phyloP scores from a whole-genome alignment of 192 early-diverging fungal genomes.

The Jimgerdemannia flammicorona region DNA sequence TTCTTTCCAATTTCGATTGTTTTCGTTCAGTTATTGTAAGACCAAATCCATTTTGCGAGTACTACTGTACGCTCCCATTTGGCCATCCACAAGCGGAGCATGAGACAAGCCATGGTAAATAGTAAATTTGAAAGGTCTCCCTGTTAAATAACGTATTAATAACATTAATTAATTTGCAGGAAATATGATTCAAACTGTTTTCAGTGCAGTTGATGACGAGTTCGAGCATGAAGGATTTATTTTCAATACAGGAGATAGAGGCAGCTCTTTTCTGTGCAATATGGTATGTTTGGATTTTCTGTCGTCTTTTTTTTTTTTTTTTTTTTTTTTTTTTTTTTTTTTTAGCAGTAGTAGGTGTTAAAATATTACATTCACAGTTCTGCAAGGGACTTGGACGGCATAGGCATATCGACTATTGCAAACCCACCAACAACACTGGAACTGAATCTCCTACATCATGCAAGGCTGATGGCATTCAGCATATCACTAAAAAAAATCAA shows the following conservation, averaged over 20 bases:
- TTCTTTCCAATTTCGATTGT: background rate
- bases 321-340: background rate
- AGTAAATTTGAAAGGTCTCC: background rate
- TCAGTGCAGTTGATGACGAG: conserved; percentile 23
- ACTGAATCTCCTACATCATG: background rate
- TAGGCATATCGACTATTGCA: conserved; percentile 23
- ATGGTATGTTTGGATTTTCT: background rate
- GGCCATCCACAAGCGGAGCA: conserved; percentile 19
- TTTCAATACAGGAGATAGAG: conserved; percentile 30
- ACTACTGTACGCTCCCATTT: conserved; percentile 20
- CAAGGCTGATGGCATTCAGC: background rate
- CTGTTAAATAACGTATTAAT: background rate
- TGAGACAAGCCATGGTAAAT: conserved; percentile 24
- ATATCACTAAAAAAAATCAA: background rate
- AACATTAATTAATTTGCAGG: conserved; percentile 10
- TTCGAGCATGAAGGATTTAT: conserved; percentile 24
- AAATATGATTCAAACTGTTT: conserved; percentile 36
- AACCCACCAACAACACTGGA: background rate
- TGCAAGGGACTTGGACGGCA: conserved; percentile 5
- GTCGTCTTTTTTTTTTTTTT: background rate
- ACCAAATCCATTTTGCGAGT: background rate
- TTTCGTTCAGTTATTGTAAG: background rate
- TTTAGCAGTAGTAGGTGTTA: background rate
- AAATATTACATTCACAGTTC: background rate
- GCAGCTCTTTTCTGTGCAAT: conserved; percentile 26